Base-by-base conservation (phyloP, 1,139 yeast genomes). In the Lodderomyces margitis region DNA sequence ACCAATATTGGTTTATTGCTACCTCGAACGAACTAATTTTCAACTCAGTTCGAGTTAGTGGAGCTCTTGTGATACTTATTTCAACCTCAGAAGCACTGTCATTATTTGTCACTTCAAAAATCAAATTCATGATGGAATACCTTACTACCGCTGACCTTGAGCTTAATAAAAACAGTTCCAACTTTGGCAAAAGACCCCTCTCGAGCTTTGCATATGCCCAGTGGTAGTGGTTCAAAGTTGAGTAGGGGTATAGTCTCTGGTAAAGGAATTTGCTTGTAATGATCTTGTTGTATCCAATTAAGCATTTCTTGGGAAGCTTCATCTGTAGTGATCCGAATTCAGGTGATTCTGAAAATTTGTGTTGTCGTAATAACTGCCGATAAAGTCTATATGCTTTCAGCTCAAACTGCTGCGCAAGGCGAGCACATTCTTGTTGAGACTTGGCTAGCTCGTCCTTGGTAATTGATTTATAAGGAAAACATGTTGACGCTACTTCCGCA, bases 191-290 rank as follows among this genome's bases (percentile, higher is more conserved):
- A 8, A 64, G 53, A 2, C 49, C 57, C 31, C 71, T 48, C 37
- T 71, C 72, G 11, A 76, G 40, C 42, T 65, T 71, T 4, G 79
- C 66, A 46, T 70, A 77, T 3, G 65, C 55, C 71, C 78, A 76
- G 47, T 72, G 72, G 48, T 66, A 75, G 34, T 73, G 65, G 15
- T 58, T 56, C 1, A 67, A 54, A 0, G 80, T 62, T 0, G 80
- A 71, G 3, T 71, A 52, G 0, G 64, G 66, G 36, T 56, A 55
- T 6, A 74, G 49, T 2, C 47, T 39, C 5, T 61, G 53, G 49
- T 56, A 77, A 4, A 78, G 46, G 20, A 63, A 59, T 36, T 74
- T 50, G 14, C 65, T 54, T 1, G 65, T 46, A 0, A 70, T 58
- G n/a, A 52, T 17, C n/a, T 28, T 37, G 39, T 44, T 44, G 4